Conservation (phyloP, 441 rosid genomes). For the Erodium chrysanthum region DNA sequence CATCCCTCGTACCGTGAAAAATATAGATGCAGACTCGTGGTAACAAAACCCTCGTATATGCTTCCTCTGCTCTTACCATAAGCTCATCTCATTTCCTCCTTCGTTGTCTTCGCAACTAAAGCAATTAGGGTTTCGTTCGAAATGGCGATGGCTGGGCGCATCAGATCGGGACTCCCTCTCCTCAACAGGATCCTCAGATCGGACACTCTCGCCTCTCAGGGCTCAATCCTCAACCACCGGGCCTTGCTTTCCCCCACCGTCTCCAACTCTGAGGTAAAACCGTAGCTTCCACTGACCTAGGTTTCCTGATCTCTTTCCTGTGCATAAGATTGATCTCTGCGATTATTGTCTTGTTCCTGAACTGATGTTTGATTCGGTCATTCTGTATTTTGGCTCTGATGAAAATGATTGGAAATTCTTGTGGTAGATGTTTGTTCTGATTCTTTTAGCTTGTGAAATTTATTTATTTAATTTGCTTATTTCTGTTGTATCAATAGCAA, state of each 20-base stretch:
- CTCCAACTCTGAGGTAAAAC: conserved; percentile 36
- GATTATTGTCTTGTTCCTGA: neutral
- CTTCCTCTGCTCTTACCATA: neutral
- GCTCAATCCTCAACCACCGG: conserved; percentile 27
- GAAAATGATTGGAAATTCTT: neutral
- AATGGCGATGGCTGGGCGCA: conserved; percentile 56
- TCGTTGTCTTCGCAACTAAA: neutral
- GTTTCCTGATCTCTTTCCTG: neutral
- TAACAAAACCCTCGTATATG: conserved; percentile 3
- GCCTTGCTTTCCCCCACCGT: conserved; percentile 24
- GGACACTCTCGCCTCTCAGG: conserved; percentile 28
- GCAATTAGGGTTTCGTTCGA: conserved; percentile 23
- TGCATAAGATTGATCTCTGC: neutral
- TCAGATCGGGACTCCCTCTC: conserved; percentile 57
- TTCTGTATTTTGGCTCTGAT: neutral
- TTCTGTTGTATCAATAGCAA: too few relatives aligned
- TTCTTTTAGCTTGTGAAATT: neutral
- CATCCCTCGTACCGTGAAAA: neutral
- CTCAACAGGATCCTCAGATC: conserved; percentile 35
- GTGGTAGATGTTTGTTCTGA: conserved; percentile 4
- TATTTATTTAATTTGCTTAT: neutral
- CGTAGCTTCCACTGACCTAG: neutral
- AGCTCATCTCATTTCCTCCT: neutral
- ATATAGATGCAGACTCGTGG: neutral
- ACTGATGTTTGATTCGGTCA: neutral